Evolutionary conservation across 768 basidiomycete species (phyloP).

Genomic region (Coprinopsis sp.): DNA sequence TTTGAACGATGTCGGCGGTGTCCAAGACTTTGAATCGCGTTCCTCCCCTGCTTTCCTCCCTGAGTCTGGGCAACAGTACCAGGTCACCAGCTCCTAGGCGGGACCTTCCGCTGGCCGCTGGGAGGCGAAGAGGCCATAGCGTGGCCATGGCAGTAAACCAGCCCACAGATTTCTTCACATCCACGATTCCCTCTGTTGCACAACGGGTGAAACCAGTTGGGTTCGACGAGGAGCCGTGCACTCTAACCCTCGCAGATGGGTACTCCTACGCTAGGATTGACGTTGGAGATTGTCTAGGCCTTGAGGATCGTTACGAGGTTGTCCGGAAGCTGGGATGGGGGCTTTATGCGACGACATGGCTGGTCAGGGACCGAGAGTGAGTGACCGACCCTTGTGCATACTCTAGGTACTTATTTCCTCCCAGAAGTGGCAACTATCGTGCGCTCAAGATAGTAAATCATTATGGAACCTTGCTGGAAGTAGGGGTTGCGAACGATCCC

Average conservation of each 20-base stretch:
- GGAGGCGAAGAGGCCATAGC: background rate
- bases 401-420: background rate
- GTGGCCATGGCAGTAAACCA: conserved; percentile 8
- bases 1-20: background rate
- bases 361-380: conserved; percentile 28
- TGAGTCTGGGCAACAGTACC: background rate
- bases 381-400: no score
- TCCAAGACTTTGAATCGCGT: conserved; percentile 1
- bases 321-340: conserved; percentile 56
- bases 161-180: conserved; percentile 8
- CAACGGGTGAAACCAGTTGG: conserved; percentile 9
- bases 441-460: conserved; percentile 49
- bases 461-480: conserved; percentile 15
- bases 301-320: conserved; percentile 35
- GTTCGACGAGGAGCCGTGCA: conserved; percentile 11
- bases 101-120: background rate
- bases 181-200: background rate
- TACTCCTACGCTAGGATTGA: conserved; percentile 7
- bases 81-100: background rate
- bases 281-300: conserved; percentile 5
- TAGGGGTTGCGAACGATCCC: conserved; percentile 46
- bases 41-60: background rate
- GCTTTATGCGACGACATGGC: conserved; percentile 43
- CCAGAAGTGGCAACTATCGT: conserved; percentile 35
- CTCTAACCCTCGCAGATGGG: conserved; percentile 3